These are phyloP conservation scores for Termitomyces heimii DNA, from an alignment of 768 basidiomycete genomes.

Conservation along the genomic window DNA sequence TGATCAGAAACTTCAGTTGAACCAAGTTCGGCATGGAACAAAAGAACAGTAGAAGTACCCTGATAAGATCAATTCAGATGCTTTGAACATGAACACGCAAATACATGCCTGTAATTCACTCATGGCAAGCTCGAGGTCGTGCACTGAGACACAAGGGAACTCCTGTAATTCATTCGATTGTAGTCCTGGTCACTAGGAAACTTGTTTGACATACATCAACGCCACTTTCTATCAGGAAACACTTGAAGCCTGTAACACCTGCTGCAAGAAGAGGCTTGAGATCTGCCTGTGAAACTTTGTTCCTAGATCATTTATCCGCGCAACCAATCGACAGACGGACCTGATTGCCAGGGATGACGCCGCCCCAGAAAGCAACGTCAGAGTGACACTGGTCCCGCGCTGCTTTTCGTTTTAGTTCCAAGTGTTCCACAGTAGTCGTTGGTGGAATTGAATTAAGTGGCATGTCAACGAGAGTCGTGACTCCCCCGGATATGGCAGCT, in stretches of 20 bases:
- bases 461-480: constrained; percentile 98
- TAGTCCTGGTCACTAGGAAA: constrained; percentile 3
- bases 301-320: background rate
- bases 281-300: constrained; percentile 40
- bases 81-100: background rate
- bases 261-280: constrained; percentile 68
- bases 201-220: constrained; percentile 59
- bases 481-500: constrained; percentile 88
- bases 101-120: constrained; percentile 57
- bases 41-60: constrained; percentile 63
- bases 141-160: constrained; percentile 80
- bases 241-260: constrained; percentile 95
- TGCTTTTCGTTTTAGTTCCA: constrained; percentile 64
- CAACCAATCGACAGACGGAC: constrained; percentile 28
- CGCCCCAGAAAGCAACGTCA: constrained; percentile 93
- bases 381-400: constrained; percentile 70
- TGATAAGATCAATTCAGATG: constrained; percentile 22
- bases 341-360: constrained; percentile 89
- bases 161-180: constrained; percentile 49
- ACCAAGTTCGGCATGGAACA: constrained; percentile 92
- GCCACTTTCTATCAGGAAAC: constrained; percentile 93
- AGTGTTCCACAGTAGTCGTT: constrained; percentile 78
- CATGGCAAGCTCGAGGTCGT: constrained; percentile 68
- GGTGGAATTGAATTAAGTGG: constrained; percentile 97
- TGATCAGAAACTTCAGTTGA: constrained; percentile 9